Evolutionary conservation across 225 moss, liverwort and hornwort genomes (phyloP).

Genomic region (Antitrichia curtipendula): DNA sequence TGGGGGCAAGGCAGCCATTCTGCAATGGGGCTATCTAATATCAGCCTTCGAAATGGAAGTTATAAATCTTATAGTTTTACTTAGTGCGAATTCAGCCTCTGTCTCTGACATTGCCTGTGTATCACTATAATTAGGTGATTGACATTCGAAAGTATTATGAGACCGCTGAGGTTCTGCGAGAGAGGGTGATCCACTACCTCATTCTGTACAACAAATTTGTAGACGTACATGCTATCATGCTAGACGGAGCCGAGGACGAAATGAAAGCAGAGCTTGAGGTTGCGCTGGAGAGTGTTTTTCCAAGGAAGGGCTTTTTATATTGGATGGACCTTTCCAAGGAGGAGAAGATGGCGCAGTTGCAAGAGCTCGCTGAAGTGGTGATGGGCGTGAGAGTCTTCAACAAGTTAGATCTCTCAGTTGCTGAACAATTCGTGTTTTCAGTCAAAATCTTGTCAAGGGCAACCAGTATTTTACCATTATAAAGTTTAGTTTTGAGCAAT

Average conservation of each 20-base stretch:
- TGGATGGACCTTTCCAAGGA: conserved; percentile 64
- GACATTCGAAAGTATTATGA: conserved; percentile 68
- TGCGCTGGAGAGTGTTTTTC: conserved; percentile 72
- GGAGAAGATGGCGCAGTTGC: conserved; percentile 47
- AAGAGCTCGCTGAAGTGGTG: conserved; percentile 66
- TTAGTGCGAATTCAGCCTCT: not conserved
- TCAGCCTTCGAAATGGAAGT: not conserved
- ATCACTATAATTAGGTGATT: conserved; percentile 16
- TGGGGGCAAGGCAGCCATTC: not conserved
- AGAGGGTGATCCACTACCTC: conserved; percentile 52
- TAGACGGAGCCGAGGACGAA: not conserved
- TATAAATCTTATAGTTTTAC: not conserved
- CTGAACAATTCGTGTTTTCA: not conserved
- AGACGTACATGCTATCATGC: not conserved
- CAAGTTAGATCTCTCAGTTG: conserved; percentile 29
- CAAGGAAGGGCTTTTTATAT: conserved; percentile 66
- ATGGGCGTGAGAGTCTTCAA: conserved; percentile 70
- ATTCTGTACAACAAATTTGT: conserved; percentile 28
- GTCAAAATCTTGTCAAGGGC: not conserved
- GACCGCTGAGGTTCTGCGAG: conserved; percentile 36
- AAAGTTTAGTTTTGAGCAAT: not conserved
- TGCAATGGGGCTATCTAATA: too few relatives aligned
- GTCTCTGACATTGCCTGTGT: not conserved
- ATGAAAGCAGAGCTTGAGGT: conserved; percentile 57
- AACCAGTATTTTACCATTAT: not conserved